Evolutionary conservation across 148 eudicot genomes (phyloP).

Genomic region (Chenopodium quinoa): DNA sequence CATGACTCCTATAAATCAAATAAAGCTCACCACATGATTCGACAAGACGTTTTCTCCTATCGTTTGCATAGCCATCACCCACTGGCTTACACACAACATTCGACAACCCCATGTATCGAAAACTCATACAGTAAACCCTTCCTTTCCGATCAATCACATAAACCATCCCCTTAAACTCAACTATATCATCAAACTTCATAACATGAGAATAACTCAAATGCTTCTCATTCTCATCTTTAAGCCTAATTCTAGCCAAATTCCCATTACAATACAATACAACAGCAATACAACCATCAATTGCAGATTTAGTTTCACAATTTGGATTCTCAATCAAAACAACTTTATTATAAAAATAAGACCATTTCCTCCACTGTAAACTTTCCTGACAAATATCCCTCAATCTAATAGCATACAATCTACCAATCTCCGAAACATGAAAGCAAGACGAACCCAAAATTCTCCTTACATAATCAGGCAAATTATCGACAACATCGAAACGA

Average conservation of each 20-base stretch:
- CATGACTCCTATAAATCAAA: not conserved
- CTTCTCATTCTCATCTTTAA: not conserved
- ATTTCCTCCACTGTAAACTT: not conserved
- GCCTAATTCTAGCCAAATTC: not conserved
- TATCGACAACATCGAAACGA: not conserved
- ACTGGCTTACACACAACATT: not conserved
- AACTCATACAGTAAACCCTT: not conserved
- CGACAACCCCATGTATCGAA: not conserved
- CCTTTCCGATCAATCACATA: conserved; percentile 10
- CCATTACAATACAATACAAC: not conserved
- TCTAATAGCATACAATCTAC: conserved; percentile 3
- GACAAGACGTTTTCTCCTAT: conserved; percentile 3
- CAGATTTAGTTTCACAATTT: not conserved
- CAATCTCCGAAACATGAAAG: not conserved
- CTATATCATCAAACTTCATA: conserved; percentile 14
- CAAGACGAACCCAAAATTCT: not conserved
- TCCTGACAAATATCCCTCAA: not conserved
- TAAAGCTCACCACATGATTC: conserved; percentile 5
- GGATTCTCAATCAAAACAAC: conserved; percentile 6
- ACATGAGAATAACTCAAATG: not conserved
- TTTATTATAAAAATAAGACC: not conserved
- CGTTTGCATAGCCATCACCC: not conserved
- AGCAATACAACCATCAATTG: not conserved
- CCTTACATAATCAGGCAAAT: not conserved
- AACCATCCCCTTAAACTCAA: not conserved